Percentiles rank a stretch among this genome's conserved stretches.
These are phyloP conservation scores for Phytophthora idaei DNA, from an alignment of 352 stramenopile genomes.

Conservation along the genomic window DNA sequence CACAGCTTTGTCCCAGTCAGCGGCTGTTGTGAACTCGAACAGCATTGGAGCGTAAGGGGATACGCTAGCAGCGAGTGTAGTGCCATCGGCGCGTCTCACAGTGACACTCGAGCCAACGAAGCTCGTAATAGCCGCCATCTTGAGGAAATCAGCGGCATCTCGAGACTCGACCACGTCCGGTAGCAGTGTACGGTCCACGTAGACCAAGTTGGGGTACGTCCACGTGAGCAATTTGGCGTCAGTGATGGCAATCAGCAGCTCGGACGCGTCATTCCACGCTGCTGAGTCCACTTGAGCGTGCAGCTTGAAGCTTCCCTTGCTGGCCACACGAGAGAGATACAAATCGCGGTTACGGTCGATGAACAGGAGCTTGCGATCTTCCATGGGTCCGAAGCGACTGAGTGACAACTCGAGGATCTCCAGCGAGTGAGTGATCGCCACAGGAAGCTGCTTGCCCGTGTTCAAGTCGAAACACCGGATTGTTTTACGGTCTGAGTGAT, in stretches of 20 bases:
- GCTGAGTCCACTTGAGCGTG: conserved; percentile 91
- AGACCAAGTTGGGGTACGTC: conserved; percentile 92
- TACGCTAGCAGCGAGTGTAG: conserved; percentile 79
- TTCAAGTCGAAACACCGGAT: conserved; percentile 91
- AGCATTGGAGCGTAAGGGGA: conserved; percentile 86
- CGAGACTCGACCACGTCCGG: conserved; percentile 73
- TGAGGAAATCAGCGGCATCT: conserved; percentile 84
- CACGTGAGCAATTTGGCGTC: conserved; percentile 91
- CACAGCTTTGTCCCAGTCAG: conserved; percentile 93
- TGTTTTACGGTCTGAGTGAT: conserved; percentile 88
- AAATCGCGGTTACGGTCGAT: conserved; percentile 90
- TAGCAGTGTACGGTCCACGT: conserved; percentile 92
- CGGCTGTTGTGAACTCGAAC: conserved; percentile 80
- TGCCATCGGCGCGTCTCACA: conserved; percentile 87
- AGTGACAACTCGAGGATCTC: conserved; percentile 87
- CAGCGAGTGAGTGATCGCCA: conserved; percentile 68
- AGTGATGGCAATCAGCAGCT: conserved; percentile 89
- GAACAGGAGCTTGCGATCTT: conserved; percentile 88
- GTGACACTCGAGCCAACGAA: conserved; percentile 89
- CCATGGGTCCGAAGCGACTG: conserved; percentile 72
- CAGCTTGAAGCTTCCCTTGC: conserved; percentile 83
- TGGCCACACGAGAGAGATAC: conserved; percentile 69
- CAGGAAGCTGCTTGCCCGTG: conserved; percentile 78
- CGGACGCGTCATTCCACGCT: conserved; percentile 88
- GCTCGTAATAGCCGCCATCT: conserved; percentile 85